phyloP scores from a whole-genome alignment of 2,329 filamentous ascomycete species.

The Elsinoe batatas region DNA sequence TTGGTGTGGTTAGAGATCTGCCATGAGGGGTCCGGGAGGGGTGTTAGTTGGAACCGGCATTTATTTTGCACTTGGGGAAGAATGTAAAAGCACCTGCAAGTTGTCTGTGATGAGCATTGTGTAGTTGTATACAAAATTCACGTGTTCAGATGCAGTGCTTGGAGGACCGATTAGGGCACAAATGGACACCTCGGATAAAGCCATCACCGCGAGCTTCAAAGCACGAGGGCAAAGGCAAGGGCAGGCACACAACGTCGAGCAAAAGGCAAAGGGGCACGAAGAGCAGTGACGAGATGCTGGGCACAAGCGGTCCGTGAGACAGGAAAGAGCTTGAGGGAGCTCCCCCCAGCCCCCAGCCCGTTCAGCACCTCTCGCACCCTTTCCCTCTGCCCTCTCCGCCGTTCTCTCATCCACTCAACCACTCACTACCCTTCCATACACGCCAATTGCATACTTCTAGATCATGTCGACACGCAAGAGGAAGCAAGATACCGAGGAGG shows the following conservation, averaged over 20 bases:
- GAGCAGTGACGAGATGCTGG: not conserved
- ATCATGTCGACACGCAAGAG: constrained; percentile 34
- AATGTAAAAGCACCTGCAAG: too few relatives aligned
- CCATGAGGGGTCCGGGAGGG: not conserved
- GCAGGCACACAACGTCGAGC: not conserved
- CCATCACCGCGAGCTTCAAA: too few relatives aligned
- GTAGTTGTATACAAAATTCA: not conserved
- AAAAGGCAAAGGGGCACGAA: not conserved
- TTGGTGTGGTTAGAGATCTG: not conserved
- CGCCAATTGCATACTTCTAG: constrained; percentile 3
- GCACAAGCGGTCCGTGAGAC: constrained; percentile 8
- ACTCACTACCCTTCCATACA: not conserved
- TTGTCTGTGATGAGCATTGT: too few relatives aligned
- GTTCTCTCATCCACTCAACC: not conserved
- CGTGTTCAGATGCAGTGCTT: too few relatives aligned
- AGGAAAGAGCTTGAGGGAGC: not conserved
- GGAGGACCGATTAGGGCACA: too few relatives aligned
- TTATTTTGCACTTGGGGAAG: not conserved
- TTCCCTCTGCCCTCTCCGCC: not conserved
- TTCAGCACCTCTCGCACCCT: not conserved
- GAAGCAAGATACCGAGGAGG: constrained; percentile 34
- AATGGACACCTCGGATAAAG: too few relatives aligned
- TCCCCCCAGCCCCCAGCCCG: not conserved
- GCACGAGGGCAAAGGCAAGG: not conserved
- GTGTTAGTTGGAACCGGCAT: not conserved